Evolutionary conservation across 1,139 yeast species (phyloP), one percentile per base, ranked within the genome.

Genomic region (Nakaseomyces kungkrabaensis): DNA sequence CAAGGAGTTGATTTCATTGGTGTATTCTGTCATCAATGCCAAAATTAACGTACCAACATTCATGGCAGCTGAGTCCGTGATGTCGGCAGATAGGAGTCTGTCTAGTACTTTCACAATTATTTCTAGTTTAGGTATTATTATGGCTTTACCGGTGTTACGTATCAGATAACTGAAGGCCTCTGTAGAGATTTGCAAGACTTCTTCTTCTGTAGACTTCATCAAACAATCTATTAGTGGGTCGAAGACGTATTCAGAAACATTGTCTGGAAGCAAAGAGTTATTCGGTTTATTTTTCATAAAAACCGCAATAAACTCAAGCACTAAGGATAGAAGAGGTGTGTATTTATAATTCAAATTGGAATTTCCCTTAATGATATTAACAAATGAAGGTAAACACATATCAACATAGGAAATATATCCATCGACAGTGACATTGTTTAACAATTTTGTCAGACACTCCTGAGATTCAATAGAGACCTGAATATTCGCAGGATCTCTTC

Each of bases 21-120:
- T 71, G 62, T 85, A 87, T 56, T 79, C 78, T 27, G 78, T 75
- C 26, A 88, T 73, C 46, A 86, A 72, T 0, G 86, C 78, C 6
- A 82, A 74, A 2, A 87, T 80, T 36, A 87, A 75, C 17, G 78
- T 76, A 1, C 94, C 95, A 51, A 82, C 77, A 55, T 82, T 81
- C 64, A 81, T 75, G 1, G 94, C 90, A 0, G 95, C 95, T 51
- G 83, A 76, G 59, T 88, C 97, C 10, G 85, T 77, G 54, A 86
- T 72, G 7, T 75, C 72, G 0, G 95, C 87, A 1, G 87, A 79
- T 36, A 90, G 73, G 47, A 88, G 77, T 57, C 80, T 81, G 5
- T 88, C 81, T 4, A 86, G 80, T 10, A 86, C 76, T 24, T 71
- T 68, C 13, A 90, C 69, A 32, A 85, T 72, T 1, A 76, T 68